Evolutionary conservation across 2,329 filamentous ascomycete species (phyloP).

Genomic region (Aspergillus sp.): DNA sequence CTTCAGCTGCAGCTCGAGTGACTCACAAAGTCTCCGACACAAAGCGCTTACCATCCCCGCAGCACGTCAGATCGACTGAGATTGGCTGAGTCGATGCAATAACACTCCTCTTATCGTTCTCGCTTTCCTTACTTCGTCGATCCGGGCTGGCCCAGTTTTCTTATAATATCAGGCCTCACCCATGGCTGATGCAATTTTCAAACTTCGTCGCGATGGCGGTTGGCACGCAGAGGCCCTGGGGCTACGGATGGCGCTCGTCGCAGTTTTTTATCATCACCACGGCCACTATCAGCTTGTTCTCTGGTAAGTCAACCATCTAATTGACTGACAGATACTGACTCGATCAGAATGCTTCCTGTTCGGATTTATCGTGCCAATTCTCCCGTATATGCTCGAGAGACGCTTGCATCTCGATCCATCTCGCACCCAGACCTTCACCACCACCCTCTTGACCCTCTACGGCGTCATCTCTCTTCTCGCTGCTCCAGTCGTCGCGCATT

Average conservation of each 20-base stretch:
- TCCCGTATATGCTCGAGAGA: constrained; percentile 32
- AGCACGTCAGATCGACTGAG: no score
- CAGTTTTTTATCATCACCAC: constrained; percentile 14
- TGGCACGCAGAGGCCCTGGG: not conserved
- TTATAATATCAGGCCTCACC: no score
- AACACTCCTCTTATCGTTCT: no score
- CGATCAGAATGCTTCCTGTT: constrained; percentile 33
- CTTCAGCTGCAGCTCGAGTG: no score
- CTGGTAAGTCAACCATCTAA: constrained; percentile 3
- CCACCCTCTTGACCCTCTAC: constrained; percentile 25
- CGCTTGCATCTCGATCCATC: constrained; percentile 25
- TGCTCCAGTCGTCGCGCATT: constrained; percentile 28
- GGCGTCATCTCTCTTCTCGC: constrained; percentile 25
- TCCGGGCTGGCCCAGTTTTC: no score
- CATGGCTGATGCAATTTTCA: not conserved
- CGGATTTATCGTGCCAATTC: constrained; percentile 33
- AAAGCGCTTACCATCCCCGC: no score
- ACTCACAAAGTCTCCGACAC: no score
- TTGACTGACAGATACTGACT: not conserved
- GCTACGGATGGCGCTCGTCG: constrained; percentile 20
- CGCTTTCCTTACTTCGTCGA: no score
- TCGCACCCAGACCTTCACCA: constrained; percentile 26
- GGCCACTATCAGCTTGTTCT: constrained; percentile 14
- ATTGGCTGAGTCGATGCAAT: no score
- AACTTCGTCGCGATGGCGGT: no score